phyloP scores from a whole-genome alignment of 768 basidiomycete species.

The Russula sp. region DNA sequence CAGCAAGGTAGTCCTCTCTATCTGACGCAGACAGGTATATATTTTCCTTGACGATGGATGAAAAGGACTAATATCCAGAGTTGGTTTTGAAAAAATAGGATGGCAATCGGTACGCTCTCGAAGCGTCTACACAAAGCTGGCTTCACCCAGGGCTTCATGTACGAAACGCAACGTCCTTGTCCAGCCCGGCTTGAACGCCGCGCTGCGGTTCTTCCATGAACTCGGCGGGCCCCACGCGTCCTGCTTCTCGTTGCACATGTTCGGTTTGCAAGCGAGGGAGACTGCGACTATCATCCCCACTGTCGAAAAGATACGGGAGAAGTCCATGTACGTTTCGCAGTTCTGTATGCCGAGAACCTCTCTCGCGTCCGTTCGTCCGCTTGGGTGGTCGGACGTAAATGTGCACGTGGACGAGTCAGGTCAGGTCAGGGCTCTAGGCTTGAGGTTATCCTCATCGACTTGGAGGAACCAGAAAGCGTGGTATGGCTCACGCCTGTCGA shows the following conservation, averaged over 20 bases:
- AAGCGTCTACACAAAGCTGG: constrained; percentile 42
- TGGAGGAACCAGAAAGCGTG: constrained; percentile 26
- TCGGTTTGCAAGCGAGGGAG: constrained; percentile 20
- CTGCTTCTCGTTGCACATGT: constrained; percentile 33
- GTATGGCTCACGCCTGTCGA: constrained; percentile 20
- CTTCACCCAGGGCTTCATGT: constrained; percentile 45
- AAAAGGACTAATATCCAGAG: not conserved
- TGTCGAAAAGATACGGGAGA: constrained; percentile 24
- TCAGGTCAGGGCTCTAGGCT: constrained; percentile 31
- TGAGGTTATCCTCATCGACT: constrained; percentile 31
- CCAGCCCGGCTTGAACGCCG: constrained; percentile 33
- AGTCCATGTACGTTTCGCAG: constrained; percentile 34
- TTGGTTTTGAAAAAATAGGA: constrained; percentile 16
- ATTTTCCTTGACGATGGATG: not conserved
- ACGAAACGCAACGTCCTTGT: constrained; percentile 45
- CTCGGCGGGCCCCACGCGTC: constrained; percentile 37
- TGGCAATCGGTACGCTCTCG: constrained; percentile 37
- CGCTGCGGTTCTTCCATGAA: constrained; percentile 36
- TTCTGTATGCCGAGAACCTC: constrained; percentile 36
- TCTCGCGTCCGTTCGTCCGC: constrained; percentile 11
- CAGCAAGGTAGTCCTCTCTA: constrained; percentile 37
- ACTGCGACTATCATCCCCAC: constrained; percentile 29
- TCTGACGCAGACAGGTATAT: constrained; percentile 8
- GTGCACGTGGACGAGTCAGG: constrained; percentile 30
- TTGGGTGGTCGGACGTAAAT: constrained; percentile 18